Conservation (phyloP, 1,139 yeast species). For the Suhomyces yuchorum region DNA sequence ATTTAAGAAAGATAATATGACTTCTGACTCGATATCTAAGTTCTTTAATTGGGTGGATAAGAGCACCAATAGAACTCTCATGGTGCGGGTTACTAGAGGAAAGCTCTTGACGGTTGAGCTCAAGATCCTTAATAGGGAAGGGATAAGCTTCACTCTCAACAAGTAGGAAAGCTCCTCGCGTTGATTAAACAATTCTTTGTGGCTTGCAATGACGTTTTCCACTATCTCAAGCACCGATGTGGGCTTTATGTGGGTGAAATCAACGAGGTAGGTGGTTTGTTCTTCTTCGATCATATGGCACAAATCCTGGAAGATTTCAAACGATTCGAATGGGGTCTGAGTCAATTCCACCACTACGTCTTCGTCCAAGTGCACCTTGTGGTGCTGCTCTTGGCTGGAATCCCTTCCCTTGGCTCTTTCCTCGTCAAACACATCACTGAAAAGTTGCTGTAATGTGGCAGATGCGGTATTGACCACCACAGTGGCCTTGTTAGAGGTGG, state of each 20-base stretch:
- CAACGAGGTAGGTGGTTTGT: slow-evolving; percentile 49
- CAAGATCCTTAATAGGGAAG: slow-evolving; percentile 68
- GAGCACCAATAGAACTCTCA: slow-evolving; percentile 66
- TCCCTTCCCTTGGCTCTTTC: slow-evolving; percentile 7
- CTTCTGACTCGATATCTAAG: slow-evolving; percentile 77
- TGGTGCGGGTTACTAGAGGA: slow-evolving; percentile 69
- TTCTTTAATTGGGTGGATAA: slow-evolving; percentile 61
- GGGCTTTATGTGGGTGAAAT: slow-evolving; percentile 54
- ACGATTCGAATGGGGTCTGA: slow-evolving; percentile 67
- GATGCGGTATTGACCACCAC: slow-evolving; percentile 90
- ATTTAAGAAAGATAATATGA: slow-evolving; percentile 70
- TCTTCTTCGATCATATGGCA: slow-evolving; percentile 67
- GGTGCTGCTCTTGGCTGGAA: slow-evolving; percentile 12
- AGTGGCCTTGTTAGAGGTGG: slow-evolving; percentile 65
- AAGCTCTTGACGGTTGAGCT: slow-evolving; percentile 62
- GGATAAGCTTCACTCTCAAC: slow-evolving; percentile 68
- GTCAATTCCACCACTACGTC: slow-evolving; percentile 46
- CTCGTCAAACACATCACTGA: slow-evolving; percentile 72
- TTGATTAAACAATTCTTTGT: slow-evolving; percentile 53
- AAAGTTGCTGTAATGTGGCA: slow-evolving; percentile 87
- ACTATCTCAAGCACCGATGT: slow-evolving; percentile 78
- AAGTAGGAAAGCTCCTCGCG: slow-evolving; percentile 68
- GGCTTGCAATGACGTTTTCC: slow-evolving; percentile 65
- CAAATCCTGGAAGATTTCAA: slow-evolving; percentile 66
- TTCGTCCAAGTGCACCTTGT: slow-evolving; percentile 46